Conservation (phyloP, 2,329 filamentous ascomycete species). For the Macrophomina phaseolina region DNA sequence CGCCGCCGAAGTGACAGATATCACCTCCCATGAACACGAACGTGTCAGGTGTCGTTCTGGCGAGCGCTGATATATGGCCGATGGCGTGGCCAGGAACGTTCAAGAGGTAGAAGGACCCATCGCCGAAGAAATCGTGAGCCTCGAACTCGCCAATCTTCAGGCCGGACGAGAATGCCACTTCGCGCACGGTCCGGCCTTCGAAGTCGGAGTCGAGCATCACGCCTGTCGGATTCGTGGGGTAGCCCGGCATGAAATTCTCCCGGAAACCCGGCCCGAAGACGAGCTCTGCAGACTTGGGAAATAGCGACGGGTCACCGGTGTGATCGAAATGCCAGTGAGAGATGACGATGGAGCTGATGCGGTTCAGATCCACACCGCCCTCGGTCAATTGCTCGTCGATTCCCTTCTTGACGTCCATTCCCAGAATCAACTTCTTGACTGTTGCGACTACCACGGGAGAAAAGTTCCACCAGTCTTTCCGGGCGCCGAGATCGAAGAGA, state of each 20-base stretch:
- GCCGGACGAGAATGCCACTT: slow-evolving; percentile 21
- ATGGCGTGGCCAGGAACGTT: slow-evolving; percentile 60
- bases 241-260: slow-evolving; percentile 51
- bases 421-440: slow-evolving; percentile 10
- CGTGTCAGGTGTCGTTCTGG: slow-evolving; percentile 44
- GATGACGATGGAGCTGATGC: slow-evolving; percentile 31
- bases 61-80: slow-evolving; percentile 58
- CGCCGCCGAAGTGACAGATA: slow-evolving; percentile 36
- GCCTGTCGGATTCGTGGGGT: slow-evolving; percentile 40
- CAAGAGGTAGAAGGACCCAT: slow-evolving; percentile 63
- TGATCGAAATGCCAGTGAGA: slow-evolving; percentile 54
- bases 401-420: slow-evolving; percentile 43
- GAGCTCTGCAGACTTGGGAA: slow-evolving; percentile 52
- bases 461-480: slow-evolving; percentile 53
- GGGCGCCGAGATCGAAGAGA: slow-evolving; percentile 55
- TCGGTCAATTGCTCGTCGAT: slow-evolving; percentile 43
- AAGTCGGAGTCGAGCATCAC: slow-evolving; percentile 29
- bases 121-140: slow-evolving; percentile 61
- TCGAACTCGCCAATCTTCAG: slow-evolving; percentile 52
- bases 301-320: slow-evolving; percentile 54
- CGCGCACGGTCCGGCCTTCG: slow-evolving; percentile 27
- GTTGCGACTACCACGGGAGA: not conserved
- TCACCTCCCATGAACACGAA: slow-evolving; percentile 41
- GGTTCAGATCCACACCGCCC: slow-evolving; percentile 27
- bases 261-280: slow-evolving; percentile 60